Evolutionary conservation across 176 grass and related monocot genomes (phyloP).

Genomic region (Panicum miliaceum): DNA sequence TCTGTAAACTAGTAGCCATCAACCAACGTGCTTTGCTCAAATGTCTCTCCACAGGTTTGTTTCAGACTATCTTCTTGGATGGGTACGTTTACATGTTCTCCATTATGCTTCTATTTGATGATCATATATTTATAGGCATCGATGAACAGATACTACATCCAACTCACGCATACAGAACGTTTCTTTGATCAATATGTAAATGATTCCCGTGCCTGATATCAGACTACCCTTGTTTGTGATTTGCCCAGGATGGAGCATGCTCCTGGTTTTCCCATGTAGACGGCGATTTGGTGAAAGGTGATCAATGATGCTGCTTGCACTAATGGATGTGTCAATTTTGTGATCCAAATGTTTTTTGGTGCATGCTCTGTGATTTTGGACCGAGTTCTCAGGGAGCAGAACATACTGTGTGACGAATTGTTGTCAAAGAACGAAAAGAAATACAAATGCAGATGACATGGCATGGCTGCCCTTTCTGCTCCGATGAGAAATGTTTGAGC

Average conservation of each 20-base stretch:
- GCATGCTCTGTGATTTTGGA: not conserved
- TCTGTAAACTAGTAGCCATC: conserved; percentile 20
- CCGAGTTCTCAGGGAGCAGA: not conserved
- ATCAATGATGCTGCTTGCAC: not conserved
- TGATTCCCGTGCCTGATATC: not conserved
- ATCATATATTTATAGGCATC: not conserved
- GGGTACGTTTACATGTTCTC: not conserved
- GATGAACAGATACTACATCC: not conserved
- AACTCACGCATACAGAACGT: not conserved
- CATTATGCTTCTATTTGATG: not conserved
- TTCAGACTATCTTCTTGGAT: not conserved
- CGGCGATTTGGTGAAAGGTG: not conserved
- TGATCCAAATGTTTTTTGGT: not conserved
- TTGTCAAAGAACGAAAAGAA: not conserved
- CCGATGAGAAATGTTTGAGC: not conserved
- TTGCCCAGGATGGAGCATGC: not conserved
- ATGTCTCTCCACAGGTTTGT: conserved; percentile 17
- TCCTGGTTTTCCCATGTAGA: not conserved
- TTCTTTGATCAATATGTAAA: not conserved
- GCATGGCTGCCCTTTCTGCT: not conserved
- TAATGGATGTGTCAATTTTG: not conserved
- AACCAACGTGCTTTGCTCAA: not conserved
- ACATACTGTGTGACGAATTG: not conserved
- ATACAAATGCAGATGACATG: not conserved
- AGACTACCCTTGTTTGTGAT: not conserved